Conservation (phyloP, 2,329 filamentous ascomycete genomes). For the Alternaria longipes region DNA sequence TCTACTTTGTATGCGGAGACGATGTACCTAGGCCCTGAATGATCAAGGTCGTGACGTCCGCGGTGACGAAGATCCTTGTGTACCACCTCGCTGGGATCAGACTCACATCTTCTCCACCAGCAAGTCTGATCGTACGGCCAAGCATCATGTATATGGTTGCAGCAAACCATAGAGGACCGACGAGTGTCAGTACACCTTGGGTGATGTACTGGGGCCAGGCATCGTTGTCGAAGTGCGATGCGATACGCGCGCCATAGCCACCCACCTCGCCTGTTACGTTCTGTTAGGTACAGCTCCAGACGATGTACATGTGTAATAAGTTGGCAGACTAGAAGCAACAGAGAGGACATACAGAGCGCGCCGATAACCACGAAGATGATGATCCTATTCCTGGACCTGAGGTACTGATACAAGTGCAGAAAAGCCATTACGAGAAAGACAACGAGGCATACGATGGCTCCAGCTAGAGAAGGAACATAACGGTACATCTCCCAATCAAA, state of each 20-base stretch:
- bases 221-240: constrained; percentile 49
- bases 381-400: constrained; percentile 27
- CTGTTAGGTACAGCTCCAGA: neutral
- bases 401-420: constrained; percentile 33
- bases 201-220: constrained; percentile 53
- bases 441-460: constrained; percentile 34
- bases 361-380: constrained; percentile 41
- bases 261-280: constrained; percentile 48
- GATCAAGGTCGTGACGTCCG: constrained; percentile 41
- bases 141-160: constrained; percentile 60
- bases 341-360: constrained; percentile 31
- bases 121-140: constrained; percentile 49
- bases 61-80: constrained; percentile 40
- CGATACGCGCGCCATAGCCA: constrained; percentile 54
- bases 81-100: constrained; percentile 41
- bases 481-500: constrained; percentile 50
- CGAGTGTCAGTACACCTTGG: constrained; percentile 54
- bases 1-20: neutral
- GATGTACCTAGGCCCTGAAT: constrained; percentile 43
- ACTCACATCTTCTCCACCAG: constrained; percentile 37
- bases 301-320: neutral
- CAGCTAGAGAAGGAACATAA: constrained; percentile 41
- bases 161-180: constrained; percentile 59
- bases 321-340: neutral
- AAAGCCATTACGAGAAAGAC: constrained; percentile 35